Evolutionary conservation across 2,329 filamentous ascomycete species (phyloP).

Genomic region (Fusarium nygamai): DNA sequence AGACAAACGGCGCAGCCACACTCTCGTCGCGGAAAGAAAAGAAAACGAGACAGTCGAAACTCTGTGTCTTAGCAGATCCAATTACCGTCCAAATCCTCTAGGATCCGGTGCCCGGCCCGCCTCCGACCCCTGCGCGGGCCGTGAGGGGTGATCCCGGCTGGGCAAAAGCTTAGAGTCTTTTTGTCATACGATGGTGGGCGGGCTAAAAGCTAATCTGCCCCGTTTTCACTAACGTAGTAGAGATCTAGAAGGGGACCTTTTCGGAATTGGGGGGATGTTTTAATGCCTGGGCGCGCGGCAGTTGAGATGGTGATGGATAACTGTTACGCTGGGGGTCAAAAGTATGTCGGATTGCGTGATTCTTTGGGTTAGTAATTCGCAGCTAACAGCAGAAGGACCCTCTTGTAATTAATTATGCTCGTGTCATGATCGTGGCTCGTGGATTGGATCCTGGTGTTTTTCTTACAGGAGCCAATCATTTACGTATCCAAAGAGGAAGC

Average conservation of each 20-base stretch:
- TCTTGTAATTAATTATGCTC: neutral
- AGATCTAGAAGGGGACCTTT: neutral
- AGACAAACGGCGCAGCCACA: neutral
- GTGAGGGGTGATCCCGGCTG: constrained; percentile 24
- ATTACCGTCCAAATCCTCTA: neutral
- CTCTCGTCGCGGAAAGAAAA: neutral
- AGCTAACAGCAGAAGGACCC: neutral
- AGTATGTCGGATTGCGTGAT: neutral
- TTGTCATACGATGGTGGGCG: constrained; percentile 12
- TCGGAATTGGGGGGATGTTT: neutral
- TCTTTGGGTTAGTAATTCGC: neutral
- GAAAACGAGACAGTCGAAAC: neutral
- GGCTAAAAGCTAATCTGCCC: neutral
- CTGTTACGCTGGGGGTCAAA: neutral
- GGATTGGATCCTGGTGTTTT: neutral
- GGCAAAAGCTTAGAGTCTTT: constrained; percentile 25
- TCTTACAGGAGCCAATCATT: neutral
- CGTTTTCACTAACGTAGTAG: neutral
- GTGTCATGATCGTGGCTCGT: neutral
- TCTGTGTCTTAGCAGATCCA: neutral
- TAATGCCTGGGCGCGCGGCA: neutral
- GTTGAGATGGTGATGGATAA: neutral
- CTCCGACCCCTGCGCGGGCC: constrained; percentile 12
- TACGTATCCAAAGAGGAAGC: neutral
- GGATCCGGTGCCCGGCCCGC: neutral